A percentile compares a stretch with the other conserved stretches of the same genome.
phyloP scores from a whole-genome alignment of 768 basidiomycete species.

The Mrakia gelida region DNA sequence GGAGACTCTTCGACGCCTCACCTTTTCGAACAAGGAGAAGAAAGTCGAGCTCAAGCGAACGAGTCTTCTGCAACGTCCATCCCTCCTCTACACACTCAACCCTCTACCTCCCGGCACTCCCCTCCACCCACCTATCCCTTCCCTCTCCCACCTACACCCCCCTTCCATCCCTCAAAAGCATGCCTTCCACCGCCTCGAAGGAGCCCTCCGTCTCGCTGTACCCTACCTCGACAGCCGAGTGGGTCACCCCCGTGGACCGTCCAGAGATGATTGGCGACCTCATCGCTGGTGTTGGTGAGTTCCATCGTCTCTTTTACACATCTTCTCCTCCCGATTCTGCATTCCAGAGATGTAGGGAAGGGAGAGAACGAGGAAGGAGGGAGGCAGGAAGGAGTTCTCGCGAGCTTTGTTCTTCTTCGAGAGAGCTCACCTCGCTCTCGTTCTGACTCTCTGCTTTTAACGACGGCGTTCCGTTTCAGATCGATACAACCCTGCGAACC shows the following conservation, averaged over 20 bases:
- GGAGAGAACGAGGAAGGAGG: slow-evolving; percentile 33
- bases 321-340: too few species aligned
- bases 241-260: slow-evolving; percentile 61
- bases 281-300: slow-evolving; percentile 81
- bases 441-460: background rate
- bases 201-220: slow-evolving; percentile 38
- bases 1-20: too few species aligned
- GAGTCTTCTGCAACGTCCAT: background rate
- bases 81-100: background rate
- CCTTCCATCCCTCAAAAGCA: background rate
- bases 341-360: too few species aligned
- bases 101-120: background rate
- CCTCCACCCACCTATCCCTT: background rate
- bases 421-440: background rate
- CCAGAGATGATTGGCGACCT: slow-evolving; percentile 85
- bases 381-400: background rate
- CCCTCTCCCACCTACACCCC: background rate
- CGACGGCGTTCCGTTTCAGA: too few species aligned
- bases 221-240: slow-evolving; percentile 34
- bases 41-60: background rate
- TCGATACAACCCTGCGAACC: slow-evolving; percentile 94
- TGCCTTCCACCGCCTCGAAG: slow-evolving; percentile 31
- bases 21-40: background rate
- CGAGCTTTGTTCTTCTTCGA: background rate
- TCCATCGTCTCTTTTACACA: background rate